Conservation (phyloP, 2,329 filamentous ascomycete species). For the Didymellaceae sp. region DNA sequence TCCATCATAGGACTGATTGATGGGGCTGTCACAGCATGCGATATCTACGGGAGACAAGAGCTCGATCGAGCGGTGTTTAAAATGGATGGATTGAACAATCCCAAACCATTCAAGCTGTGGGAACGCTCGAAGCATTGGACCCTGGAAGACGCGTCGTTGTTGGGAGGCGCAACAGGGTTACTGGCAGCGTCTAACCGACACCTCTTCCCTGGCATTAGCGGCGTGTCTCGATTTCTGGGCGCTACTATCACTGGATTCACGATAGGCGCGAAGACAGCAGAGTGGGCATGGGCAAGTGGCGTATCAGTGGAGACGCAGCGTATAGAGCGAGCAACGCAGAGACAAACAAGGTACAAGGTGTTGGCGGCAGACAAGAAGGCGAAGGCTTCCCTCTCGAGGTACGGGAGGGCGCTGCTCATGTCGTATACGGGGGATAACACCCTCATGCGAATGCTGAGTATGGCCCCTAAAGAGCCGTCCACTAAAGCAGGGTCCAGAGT, state of each 20-base stretch:
- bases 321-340: constrained; percentile 3
- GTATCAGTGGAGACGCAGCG: constrained; percentile 6
- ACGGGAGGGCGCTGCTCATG: constrained; percentile 19
- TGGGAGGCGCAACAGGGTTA: constrained; percentile 23
- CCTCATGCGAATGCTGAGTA: constrained; percentile 5
- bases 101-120: constrained; percentile 28
- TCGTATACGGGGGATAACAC: constrained; percentile 7
- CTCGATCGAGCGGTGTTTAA: constrained; percentile 30
- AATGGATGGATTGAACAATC: constrained; percentile 21
- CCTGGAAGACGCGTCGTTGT: constrained; percentile 22
- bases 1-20: constrained; percentile 19
- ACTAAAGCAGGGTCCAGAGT: background rate
- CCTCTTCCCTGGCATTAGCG: constrained; percentile 24
- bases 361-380: constrained; percentile 19
- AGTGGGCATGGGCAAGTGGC: constrained; percentile 1
- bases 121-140: constrained; percentile 29
- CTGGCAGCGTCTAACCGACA: constrained; percentile 23
- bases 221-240: constrained; percentile 27
- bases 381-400: constrained; percentile 20
- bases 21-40: constrained; percentile 14
- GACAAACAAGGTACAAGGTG: constrained; percentile 7
- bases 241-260: constrained; percentile 23
- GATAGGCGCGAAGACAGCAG: constrained; percentile 14
- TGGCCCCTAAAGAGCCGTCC: constrained; percentile 5
- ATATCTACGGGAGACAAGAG: constrained; percentile 23